A percentile compares a stretch with the other conserved stretches of the same genome.
phyloP scores from a whole-genome alignment of 1,284 basidiomycete species.

The Microbotryum saponariae region DNA sequence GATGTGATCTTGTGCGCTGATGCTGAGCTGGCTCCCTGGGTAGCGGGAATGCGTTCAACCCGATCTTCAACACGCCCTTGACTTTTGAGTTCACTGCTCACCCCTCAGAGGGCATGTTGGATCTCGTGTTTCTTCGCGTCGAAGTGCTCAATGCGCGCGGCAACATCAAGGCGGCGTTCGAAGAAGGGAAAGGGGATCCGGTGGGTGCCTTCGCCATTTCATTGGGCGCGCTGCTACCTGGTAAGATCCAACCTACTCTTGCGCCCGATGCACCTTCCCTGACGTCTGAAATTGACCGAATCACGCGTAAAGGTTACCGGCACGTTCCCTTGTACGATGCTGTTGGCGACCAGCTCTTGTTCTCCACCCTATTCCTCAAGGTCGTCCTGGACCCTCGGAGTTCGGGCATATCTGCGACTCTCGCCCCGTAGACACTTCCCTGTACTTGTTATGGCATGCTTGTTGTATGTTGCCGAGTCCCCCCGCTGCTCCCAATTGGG shows the following conservation, averaged over 20 bases:
- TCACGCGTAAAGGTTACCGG: slow-evolving; percentile 57
- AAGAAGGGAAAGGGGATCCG: slow-evolving; percentile 52
- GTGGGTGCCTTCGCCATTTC: slow-evolving; percentile 63
- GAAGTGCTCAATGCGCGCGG: slow-evolving; percentile 53
- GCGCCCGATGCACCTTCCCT: slow-evolving; percentile 9
- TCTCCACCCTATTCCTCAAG: slow-evolving; percentile 73
- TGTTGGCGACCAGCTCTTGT: slow-evolving; percentile 72
- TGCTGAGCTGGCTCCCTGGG: slow-evolving; percentile 24
- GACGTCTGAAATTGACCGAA: slow-evolving; percentile 9
- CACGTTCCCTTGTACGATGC: slow-evolving; percentile 77
- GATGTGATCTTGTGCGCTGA: slow-evolving; percentile 11
- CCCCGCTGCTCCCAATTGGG: no score
- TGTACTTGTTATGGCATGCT: no score
- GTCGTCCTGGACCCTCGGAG: slow-evolving; percentile 1
- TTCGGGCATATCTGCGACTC: no score
- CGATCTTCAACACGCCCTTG: slow-evolving; percentile 64
- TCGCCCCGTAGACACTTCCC: no score
- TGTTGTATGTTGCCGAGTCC: no score
- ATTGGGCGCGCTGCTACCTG: slow-evolving; percentile 59
- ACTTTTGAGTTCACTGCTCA: slow-evolving; percentile 59
- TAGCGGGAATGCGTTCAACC: slow-evolving; percentile 76
- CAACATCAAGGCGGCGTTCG: slow-evolving; percentile 43
- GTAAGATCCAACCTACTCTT: slow-evolving; percentile 46
- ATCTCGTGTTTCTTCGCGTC: slow-evolving; percentile 73
- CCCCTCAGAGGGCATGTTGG: slow-evolving; percentile 61